These are phyloP conservation scores for Sphaerosporella brunnea DNA, from an alignment of 495 filamentous ascomycete genomes.

Conservation along the genomic window DNA sequence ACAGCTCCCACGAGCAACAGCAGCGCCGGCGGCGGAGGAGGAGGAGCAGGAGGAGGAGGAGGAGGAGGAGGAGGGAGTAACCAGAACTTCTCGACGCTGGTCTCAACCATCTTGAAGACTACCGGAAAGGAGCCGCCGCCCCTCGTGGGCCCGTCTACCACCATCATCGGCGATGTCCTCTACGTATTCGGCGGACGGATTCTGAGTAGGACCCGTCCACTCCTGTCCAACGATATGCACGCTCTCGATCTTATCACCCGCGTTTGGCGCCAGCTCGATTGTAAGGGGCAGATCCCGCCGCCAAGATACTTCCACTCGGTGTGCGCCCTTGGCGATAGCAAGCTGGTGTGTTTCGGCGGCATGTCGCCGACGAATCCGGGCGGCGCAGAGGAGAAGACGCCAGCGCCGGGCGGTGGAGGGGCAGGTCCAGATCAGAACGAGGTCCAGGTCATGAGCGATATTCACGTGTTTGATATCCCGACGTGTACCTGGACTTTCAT, in stretches of 20 bases:
- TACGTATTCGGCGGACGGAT: constrained; percentile 91
- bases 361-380: constrained; percentile 57
- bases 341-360: constrained; percentile 91
- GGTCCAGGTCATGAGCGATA: constrained; percentile 93
- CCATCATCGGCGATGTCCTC: constrained; percentile 79
- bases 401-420: neutral
- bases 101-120: constrained; percentile 36
- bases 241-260: constrained; percentile 79
- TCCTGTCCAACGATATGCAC: constrained; percentile 71
- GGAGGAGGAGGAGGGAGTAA: too few relatives aligned
- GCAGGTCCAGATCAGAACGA: constrained; percentile 35
- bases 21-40: too few relatives aligned
- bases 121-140: constrained; percentile 82
- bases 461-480: constrained; percentile 86
- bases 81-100: constrained; percentile 25
- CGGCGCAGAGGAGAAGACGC: neutral
- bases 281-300: constrained; percentile 65
- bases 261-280: constrained; percentile 83
- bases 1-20: too few relatives aligned
- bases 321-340: constrained; percentile 80
- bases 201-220: constrained; percentile 60
- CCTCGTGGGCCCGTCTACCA: constrained; percentile 86
- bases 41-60: too few relatives aligned
- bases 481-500: constrained; percentile 74
- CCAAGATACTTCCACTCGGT: constrained; percentile 94